Percentiles rank a stretch among this genome's conserved stretches.
Evolutionary conservation across 2,329 filamentous ascomycete species (phyloP).

Genomic region (Emergomyces africanus): DNA sequence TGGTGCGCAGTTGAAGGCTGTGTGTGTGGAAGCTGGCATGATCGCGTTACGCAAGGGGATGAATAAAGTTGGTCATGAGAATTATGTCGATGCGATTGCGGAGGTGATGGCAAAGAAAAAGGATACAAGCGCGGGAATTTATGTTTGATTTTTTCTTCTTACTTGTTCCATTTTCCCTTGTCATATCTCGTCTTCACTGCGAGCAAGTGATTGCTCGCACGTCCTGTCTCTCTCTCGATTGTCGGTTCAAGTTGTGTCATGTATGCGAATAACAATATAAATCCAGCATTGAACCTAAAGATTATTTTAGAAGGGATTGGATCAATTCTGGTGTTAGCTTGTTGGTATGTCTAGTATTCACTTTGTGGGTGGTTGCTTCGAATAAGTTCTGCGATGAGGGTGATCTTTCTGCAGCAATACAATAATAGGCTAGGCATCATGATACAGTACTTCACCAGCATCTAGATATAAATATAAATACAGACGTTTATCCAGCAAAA

Average conservation of each 20-base stretch:
- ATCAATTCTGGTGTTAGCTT: neutral
- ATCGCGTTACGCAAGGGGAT: constrained; percentile 90
- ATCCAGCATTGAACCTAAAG: constrained; percentile 1
- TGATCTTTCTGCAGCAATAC: neutral
- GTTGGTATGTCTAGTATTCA: neutral
- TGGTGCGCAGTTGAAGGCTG: constrained; percentile 93
- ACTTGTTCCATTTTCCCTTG: neutral
- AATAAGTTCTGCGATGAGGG: neutral
- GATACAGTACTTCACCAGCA: neutral
- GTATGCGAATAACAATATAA: constrained; percentile 12
- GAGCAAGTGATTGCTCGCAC: neutral
- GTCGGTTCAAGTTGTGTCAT: constrained; percentile 6
- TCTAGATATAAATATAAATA: neutral
- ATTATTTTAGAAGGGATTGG: neutral
- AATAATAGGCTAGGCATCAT: neutral
- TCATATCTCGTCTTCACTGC: neutral
- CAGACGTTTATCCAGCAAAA: neutral
- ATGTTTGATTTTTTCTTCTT: constrained; percentile 19
- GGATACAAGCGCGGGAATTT: constrained; percentile 46
- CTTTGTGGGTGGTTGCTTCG: no score
- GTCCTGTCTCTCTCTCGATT: constrained; percentile 4
- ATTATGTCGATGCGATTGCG: constrained; percentile 96
- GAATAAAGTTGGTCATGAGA: constrained; percentile 94
- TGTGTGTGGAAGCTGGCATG: constrained; percentile 98
- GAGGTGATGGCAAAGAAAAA: constrained; percentile 89